Evolutionary conservation across 768 basidiomycete genomes (phyloP).

Genomic region (Boletus rubropictus): DNA sequence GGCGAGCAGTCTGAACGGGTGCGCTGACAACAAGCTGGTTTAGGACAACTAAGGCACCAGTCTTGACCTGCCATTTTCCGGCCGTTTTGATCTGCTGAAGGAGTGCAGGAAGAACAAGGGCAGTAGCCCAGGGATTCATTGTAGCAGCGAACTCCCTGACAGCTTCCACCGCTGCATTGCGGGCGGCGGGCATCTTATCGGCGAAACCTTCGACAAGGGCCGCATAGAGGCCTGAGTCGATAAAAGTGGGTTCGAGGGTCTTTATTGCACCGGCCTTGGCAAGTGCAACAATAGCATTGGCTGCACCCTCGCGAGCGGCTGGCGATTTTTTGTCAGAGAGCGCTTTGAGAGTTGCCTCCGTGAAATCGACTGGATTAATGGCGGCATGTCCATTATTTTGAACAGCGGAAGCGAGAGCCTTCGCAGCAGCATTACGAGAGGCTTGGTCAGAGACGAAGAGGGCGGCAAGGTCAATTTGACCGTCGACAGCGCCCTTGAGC

Average conservation of each 20-base stretch:
- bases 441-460: conserved; percentile 86
- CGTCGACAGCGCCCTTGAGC: conserved; percentile 65
- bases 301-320: conserved; percentile 85
- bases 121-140: conserved; percentile 87
- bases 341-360: conserved; percentile 72
- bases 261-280: conserved; percentile 65
- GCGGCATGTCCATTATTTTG: conserved; percentile 82
- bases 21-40: conserved; percentile 84
- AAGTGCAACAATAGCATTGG: conserved; percentile 60
- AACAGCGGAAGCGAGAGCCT: conserved; percentile 62
- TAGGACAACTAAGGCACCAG: conserved; percentile 72
- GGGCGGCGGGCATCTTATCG: conserved; percentile 89
- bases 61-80: conserved; percentile 97
- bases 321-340: conserved; percentile 94
- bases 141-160: conserved; percentile 66
- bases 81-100: conserved; percentile 92
- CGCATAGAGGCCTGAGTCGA: conserved; percentile 80
- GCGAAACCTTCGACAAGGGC: conserved; percentile 88
- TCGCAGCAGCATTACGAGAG: conserved; percentile 65
- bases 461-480: conserved; percentile 63
- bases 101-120: conserved; percentile 77
- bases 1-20: conserved; percentile 75
- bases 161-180: conserved; percentile 79
- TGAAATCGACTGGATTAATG: conserved; percentile 64
- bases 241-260: conserved; percentile 84